Evolutionary conservation across 768 basidiomycete species (phyloP).

Genomic region (Lepiota brunneoincarnata): DNA sequence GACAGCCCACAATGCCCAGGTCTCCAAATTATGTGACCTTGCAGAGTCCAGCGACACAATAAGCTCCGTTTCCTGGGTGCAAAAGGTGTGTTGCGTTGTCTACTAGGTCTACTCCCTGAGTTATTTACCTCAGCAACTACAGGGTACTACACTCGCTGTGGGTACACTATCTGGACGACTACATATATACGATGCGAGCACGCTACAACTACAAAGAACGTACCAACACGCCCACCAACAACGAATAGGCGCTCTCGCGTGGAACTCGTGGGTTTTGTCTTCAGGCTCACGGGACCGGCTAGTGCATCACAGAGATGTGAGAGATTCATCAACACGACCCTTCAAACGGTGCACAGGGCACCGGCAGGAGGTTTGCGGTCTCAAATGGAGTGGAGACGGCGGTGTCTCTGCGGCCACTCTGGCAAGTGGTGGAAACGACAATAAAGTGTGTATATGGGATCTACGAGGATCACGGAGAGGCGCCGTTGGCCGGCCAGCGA

Average conservation of each 20-base stretch:
- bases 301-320: slow-evolving; percentile 91
- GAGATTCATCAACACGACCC: slow-evolving; percentile 62
- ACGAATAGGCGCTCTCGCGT: slow-evolving; percentile 91
- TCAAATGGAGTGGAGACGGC: slow-evolving; percentile 78
- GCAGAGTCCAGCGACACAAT: slow-evolving; percentile 64
- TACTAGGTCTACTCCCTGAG: too few relatives aligned
- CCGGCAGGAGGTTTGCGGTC: slow-evolving; percentile 92
- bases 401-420: slow-evolving; percentile 50
- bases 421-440: slow-evolving; percentile 97
- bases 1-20: slow-evolving; percentile 91
- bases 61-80: slow-evolving; percentile 92
- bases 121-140: background rate
- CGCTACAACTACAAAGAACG: slow-evolving; percentile 70
- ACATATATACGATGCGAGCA: slow-evolving; percentile 91
- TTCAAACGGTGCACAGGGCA: slow-evolving; percentile 74
- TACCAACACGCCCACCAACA: slow-evolving; percentile 84
- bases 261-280: slow-evolving; percentile 85
- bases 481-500: slow-evolving; percentile 17
- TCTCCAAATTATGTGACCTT: slow-evolving; percentile 89
- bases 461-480: slow-evolving; percentile 61
- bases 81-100: slow-evolving; percentile 52
- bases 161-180: slow-evolving; percentile 88
- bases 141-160: slow-evolving; percentile 87
- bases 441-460: slow-evolving; percentile 98
- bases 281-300: slow-evolving; percentile 90